These are phyloP conservation scores for Suhomyces coccinellae DNA, from an alignment of 1,139 yeast genomes.

Conservation along the genomic window DNA sequence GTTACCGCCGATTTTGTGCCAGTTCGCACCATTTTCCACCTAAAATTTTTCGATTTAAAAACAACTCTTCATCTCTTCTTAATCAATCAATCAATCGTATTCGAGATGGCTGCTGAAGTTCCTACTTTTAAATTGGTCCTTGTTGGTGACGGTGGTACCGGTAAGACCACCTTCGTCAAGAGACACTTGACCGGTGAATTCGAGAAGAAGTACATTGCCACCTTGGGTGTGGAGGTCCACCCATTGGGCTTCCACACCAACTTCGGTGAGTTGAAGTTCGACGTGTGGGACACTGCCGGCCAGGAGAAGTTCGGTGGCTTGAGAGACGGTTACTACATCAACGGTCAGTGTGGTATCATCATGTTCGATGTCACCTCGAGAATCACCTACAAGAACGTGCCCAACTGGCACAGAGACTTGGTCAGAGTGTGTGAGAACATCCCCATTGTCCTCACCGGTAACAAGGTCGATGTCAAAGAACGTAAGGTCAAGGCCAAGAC, in stretches of 20 bases:
- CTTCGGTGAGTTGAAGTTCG: constrained; percentile 98
- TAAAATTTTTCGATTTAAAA: constrained; percentile 9
- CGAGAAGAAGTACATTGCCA: constrained; percentile 98
- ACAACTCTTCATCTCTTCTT: constrained; percentile 10
- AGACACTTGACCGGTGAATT: constrained; percentile 99
- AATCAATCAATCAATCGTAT: constrained; percentile 14
- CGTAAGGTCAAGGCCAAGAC: constrained; percentile 99
- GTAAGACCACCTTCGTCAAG: constrained; percentile 99
- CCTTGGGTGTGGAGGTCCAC: constrained; percentile 99
- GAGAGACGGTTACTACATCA: constrained; percentile 98
- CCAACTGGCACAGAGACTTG: constrained; percentile 99
- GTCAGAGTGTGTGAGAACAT: constrained; percentile 99
- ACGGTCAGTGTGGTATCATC: constrained; percentile 99
- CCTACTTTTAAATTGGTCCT: constrained; percentile 97
- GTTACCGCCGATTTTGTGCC: constrained; percentile 7
- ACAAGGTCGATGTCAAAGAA: constrained; percentile 99
- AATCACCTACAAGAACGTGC: constrained; percentile 99
- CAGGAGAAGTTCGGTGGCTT: constrained; percentile 99
- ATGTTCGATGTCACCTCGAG: constrained; percentile 99
- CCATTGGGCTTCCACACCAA: constrained; percentile 98
- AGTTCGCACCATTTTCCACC: constrained; percentile 8
- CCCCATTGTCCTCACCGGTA: constrained; percentile 98
- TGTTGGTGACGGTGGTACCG: constrained; percentile 99
- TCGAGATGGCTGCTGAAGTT: constrained; percentile 71
- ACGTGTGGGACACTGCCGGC: constrained; percentile 99